Conservation (phyloP, 1,139 yeast species). For the Geotrichum siamense region DNA sequence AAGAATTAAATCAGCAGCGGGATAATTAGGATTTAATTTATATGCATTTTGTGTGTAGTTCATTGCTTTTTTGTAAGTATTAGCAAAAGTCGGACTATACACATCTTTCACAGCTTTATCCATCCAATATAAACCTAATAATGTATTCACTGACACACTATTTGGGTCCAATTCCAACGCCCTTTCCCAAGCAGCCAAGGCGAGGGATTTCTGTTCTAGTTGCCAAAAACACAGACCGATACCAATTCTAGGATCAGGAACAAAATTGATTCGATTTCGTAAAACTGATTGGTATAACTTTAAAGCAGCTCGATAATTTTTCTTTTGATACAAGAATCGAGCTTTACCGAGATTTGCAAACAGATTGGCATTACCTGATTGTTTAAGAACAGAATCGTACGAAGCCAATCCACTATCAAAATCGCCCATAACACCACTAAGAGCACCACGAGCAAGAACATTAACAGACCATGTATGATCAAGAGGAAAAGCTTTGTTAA, state of each 20-base stretch:
- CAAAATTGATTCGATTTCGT: conserved; percentile 58
- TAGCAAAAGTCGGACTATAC: conserved; percentile 28
- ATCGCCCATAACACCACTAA: conserved; percentile 54
- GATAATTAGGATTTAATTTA: conserved; percentile 33
- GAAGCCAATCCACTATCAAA: conserved; percentile 50
- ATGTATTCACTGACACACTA: conserved; percentile 55
- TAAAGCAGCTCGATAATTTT: conserved; percentile 66
- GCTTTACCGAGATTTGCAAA: conserved; percentile 84
- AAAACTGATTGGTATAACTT: conserved; percentile 78
- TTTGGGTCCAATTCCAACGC: conserved; percentile 58
- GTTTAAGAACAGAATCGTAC: conserved; percentile 34
- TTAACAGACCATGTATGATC: conserved; percentile 44
- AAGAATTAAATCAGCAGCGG: conserved; percentile 43
- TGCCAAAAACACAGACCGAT: conserved; percentile 93
- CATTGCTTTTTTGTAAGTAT: conserved; percentile 33
- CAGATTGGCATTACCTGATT: conserved; percentile 46
- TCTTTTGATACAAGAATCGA: conserved; percentile 63
- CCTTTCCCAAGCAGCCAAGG: conserved; percentile 76
- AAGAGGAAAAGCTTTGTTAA: conserved; percentile 31
- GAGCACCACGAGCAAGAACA: conserved; percentile 52
- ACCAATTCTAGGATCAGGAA: conserved; percentile 93
- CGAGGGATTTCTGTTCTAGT: conserved; percentile 69
- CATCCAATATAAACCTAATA: conserved; percentile 62
- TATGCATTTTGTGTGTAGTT: conserved; percentile 36
- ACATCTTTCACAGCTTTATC: conserved; percentile 35